Base-by-base conservation (phyloP, 129 eudicot genomes). In the carrot (Daucus carota) region DNA sequence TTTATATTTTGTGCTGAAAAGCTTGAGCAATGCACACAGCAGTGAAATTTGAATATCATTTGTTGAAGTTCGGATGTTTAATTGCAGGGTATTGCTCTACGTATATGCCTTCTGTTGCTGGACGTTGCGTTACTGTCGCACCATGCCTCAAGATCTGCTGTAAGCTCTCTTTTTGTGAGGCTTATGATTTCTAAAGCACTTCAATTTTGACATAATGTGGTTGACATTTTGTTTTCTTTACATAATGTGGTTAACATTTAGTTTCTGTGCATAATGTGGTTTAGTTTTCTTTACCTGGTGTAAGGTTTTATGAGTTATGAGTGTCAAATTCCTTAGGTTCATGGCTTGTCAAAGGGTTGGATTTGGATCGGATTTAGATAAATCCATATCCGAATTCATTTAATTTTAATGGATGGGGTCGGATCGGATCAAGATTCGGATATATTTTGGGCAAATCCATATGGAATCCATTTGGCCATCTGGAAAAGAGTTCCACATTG, bases 41-140 rank as follows among this genome's bases (percentile, higher is more conserved):
- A 18, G 52, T 8, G 50, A 70, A 26, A 70, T 5, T 28, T 43
- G 13, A 22, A 22, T 5, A 6, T 44, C 10, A n/a, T 22, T 12
- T n/a, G n/a, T 77, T 29, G 60, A 40, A 67, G 18, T 59, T 40
- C 31, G 24, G 24, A 54, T 36, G 67, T 84, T 72, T 67, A 66
- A 70, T 16, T 80, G 78, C 92, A 93, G 98, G 92, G 85, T 67
- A 86, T 84, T 28, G 96, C 98, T 71, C 87, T 79, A 52, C 96
- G 90, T 81, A 86, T 90, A 43, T 93, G 98, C 82, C 87, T 87
- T 75, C 83, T 93, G 84, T 83, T 93, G 79, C 88, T 93, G 83
- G 98, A 93, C 63, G 96, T 89, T 81, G 91, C 97, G 28, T 81
- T 93, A 63, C 84, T 83, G 77, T 80, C 89, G 62, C 88, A 81